Percentiles rank a stretch among this genome's conserved stretches.
These are phyloP conservation scores for Aspergillus costaricaensis DNA, from an alignment of 2,329 filamentous ascomycete genomes.

Conservation along the genomic window DNA sequence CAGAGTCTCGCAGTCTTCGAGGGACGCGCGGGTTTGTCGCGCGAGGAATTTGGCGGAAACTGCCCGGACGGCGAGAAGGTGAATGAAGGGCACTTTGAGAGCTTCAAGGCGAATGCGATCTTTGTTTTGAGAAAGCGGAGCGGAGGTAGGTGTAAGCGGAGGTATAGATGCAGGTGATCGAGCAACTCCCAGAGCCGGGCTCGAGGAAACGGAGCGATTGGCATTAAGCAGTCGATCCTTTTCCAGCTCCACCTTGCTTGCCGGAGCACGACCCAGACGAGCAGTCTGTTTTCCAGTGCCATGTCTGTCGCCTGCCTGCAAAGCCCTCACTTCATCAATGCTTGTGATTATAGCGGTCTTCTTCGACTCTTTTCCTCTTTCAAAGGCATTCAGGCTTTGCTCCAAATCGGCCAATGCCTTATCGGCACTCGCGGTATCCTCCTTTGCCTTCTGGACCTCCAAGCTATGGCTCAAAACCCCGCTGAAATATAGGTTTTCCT, in stretches of 20 bases:
- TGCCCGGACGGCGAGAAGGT: conserved; percentile 57
- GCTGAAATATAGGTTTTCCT: conserved; percentile 55
- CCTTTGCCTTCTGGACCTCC: conserved; percentile 56
- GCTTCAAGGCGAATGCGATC: conserved; percentile 45
- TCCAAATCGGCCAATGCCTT: conserved; percentile 61
- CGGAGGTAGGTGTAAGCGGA: conserved; percentile 47
- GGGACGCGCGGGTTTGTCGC: conserved; percentile 50
- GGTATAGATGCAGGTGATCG: conserved; percentile 41
- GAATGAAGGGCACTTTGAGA: conserved; percentile 49
- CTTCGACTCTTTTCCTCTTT: conserved; percentile 63
- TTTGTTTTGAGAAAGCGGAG: conserved; percentile 39
- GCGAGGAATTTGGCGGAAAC: conserved; percentile 51
- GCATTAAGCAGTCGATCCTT: conserved; percentile 45
- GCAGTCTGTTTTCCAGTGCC: conserved; percentile 33
- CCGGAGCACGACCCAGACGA: conserved; percentile 33
- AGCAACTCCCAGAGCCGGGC: conserved; percentile 42
- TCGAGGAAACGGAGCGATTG: conserved; percentile 44
- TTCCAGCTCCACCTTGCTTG: conserved; percentile 42
- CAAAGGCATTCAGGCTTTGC: conserved; percentile 60
- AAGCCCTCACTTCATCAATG: conserved; percentile 39
- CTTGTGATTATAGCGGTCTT: conserved; percentile 48
- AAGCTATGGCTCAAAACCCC: conserved; percentile 61
- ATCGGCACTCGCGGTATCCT: conserved; percentile 59
- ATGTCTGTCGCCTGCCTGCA: conserved; percentile 38
- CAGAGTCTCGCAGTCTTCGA: conserved; percentile 51